Conservation (phyloP, 164 flowering plant genomes). For the Aristolochia contorta region DNA sequence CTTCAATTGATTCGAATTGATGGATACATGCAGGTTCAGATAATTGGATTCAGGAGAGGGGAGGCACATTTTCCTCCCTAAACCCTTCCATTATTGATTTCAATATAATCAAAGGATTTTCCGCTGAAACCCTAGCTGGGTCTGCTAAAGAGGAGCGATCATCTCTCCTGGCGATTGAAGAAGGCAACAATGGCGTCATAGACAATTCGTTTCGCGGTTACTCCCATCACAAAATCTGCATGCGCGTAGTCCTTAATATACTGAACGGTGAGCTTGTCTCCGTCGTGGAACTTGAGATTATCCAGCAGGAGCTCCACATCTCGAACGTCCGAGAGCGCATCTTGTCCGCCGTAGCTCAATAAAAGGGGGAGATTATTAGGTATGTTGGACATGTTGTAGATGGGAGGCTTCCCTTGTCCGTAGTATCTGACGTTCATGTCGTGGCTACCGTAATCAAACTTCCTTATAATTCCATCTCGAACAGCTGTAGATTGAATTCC, state of each 20-base stretch:
- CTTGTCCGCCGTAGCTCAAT: conserved; percentile 66
- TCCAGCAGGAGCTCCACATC: conserved; percentile 49
- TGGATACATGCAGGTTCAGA: no score
- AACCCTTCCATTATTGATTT: neutral
- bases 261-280: conserved; percentile 40
- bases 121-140: neutral
- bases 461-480: conserved; percentile 36
- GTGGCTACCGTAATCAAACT: conserved; percentile 37
- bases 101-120: neutral
- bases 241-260: conserved; percentile 53
- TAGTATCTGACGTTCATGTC: conserved; percentile 35
- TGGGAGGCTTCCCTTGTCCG: conserved; percentile 39
- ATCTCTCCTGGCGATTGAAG: conserved; percentile 24
- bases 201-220: conserved; percentile 45
- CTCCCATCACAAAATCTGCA: conserved; percentile 61
- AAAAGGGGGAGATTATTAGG: conserved; percentile 53
- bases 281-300: conserved; percentile 48
- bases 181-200: conserved; percentile 41
- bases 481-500: conserved; percentile 31
- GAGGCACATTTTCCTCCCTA: no score
- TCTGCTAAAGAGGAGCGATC: neutral
- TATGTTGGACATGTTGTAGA: conserved; percentile 52
- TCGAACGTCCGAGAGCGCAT: conserved; percentile 40
- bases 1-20: no score
- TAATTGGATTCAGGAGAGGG: no score